Conservation (phyloP, 495 filamentous ascomycete genomes). For the Aspergillus sclerotiicarbonarius region DNA sequence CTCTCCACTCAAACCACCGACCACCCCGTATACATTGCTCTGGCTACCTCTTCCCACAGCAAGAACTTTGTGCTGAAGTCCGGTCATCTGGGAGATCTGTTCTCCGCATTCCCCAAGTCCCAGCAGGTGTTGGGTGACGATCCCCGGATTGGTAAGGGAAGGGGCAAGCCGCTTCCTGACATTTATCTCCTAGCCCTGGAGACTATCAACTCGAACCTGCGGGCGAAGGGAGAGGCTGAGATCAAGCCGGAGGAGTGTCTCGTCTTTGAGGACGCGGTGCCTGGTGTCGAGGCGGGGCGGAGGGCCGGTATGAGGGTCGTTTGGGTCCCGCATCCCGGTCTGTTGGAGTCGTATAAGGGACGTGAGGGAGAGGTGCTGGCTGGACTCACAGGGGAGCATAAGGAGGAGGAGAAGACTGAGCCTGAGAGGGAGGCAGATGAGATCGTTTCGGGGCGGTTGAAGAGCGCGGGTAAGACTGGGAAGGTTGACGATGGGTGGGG, state of each 20-base stretch:
- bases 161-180: conserved; percentile 91
- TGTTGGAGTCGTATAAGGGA: conserved; percentile 72
- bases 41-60: conserved; percentile 76
- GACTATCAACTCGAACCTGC: conserved; percentile 73
- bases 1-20: conserved; percentile 39
- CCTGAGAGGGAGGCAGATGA: conserved; percentile 45
- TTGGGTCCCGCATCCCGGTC: conserved; percentile 84
- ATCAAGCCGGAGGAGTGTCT: conserved; percentile 85
- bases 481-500: conserved; percentile 74
- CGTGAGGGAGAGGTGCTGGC: conserved; percentile 82
- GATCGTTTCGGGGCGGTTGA: conserved; percentile 43
- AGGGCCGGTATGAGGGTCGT: conserved; percentile 93
- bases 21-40: conserved; percentile 69
- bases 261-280: conserved; percentile 94
- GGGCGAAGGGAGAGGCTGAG: conserved; percentile 57
- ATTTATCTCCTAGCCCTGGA: conserved; percentile 88
- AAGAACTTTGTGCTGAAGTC: conserved; percentile 81
- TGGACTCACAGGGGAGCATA: conserved; percentile 69
- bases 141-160: conserved; percentile 67
- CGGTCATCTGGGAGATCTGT: conserved; percentile 66
- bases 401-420: conserved; percentile 49
- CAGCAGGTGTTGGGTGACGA: conserved; percentile 86
- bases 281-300: conserved; percentile 86
- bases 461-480: conserved; percentile 40
- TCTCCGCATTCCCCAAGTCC: conserved; percentile 64